Conservation (phyloP, 345 rosid genomes). For the Camelina sativa region DNA sequence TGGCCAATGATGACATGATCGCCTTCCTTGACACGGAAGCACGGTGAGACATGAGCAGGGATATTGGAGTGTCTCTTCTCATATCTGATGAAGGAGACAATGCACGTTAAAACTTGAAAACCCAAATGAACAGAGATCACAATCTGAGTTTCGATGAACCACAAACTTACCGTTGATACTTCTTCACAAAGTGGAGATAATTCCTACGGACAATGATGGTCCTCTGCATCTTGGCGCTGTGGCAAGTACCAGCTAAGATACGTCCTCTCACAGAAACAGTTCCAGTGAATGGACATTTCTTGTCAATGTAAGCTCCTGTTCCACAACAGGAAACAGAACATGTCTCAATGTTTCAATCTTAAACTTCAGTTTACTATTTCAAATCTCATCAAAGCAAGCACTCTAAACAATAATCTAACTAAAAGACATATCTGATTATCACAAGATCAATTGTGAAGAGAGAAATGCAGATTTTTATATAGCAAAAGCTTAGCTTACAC, state of each 20-base stretch:
- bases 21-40: slow-evolving; percentile 82
- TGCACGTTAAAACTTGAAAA: too few relatives aligned
- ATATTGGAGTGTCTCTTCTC: slow-evolving; percentile 85
- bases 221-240: slow-evolving; percentile 90
- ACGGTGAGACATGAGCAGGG: slow-evolving; percentile 70
- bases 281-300: slow-evolving; percentile 93
- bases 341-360: background rate
- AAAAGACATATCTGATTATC: background rate
- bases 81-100: slow-evolving; percentile 42
- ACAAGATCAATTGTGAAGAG: background rate
- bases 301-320: slow-evolving; percentile 80
- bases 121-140: too few relatives aligned
- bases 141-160: too few relatives aligned
- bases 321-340: slow-evolving; percentile 1
- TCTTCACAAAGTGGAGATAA: slow-evolving; percentile 87
- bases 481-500: background rate
- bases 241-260: slow-evolving; percentile 91
- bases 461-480: background rate
- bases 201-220: slow-evolving; percentile 89
- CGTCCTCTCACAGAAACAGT: slow-evolving; percentile 91
- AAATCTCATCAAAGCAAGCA: slow-evolving; percentile 3
- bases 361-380: background rate
- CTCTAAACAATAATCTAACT: background rate
- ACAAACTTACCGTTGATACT: slow-evolving; percentile 71
- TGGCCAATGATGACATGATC: slow-evolving; percentile 78